Evolutionary conservation across 768 basidiomycete genomes (phyloP).

Genomic region (Kockovaella imperatae): DNA sequence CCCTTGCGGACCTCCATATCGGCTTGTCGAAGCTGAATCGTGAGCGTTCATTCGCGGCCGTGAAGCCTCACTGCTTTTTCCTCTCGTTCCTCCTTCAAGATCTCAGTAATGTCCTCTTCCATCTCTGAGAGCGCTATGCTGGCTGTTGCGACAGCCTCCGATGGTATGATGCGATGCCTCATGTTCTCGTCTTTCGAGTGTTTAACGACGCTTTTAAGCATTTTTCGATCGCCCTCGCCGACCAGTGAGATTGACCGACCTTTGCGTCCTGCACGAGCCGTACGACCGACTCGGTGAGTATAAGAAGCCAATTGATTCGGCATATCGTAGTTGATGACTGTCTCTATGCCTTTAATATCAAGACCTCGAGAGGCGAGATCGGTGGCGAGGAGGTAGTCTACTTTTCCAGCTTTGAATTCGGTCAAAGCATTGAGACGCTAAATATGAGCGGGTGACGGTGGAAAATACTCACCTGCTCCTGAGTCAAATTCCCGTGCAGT

Average conservation of each 20-base stretch:
- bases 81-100: constrained; percentile 86
- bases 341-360: constrained; percentile 95
- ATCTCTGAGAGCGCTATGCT: constrained; percentile 59
- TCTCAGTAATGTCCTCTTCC: constrained; percentile 67
- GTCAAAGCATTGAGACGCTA: constrained; percentile 81
- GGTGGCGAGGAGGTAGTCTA: constrained; percentile 92
- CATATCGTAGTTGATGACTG: constrained; percentile 99
- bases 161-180: constrained; percentile 76
- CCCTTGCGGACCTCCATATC: constrained; percentile 96
- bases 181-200: constrained; percentile 68
- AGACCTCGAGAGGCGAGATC: constrained; percentile 91
- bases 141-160: constrained; percentile 67
- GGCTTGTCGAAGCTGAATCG: constrained; percentile 64
- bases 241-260: constrained; percentile 95
- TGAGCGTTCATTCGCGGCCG: neutral
- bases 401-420: constrained; percentile 73
- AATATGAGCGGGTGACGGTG: neutral
- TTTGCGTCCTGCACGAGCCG: constrained; percentile 85
- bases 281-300: constrained; percentile 92
- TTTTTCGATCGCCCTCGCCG: constrained; percentile 89
- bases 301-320: constrained; percentile 86
- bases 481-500: constrained; percentile 87
- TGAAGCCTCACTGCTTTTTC: constrained; percentile 66
- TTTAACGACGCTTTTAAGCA: constrained; percentile 93
- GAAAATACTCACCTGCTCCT: constrained; percentile 69